phyloP scores from a whole-genome alignment of 2,329 filamentous ascomycete genomes.

The Sclerotinia borealis region DNA sequence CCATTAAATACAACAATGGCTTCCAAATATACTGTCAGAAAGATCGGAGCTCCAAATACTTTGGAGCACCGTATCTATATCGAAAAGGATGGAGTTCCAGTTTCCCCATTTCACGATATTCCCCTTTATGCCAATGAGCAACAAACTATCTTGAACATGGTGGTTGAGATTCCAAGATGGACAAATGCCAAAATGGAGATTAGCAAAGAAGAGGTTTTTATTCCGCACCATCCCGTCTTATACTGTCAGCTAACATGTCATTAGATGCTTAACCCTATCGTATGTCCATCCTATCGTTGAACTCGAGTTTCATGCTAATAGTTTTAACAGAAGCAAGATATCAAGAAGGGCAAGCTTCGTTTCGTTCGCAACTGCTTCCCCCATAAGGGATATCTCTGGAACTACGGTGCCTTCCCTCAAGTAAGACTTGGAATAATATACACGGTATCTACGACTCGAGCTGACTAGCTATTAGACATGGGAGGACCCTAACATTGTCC shows the following conservation, averaged over 20 bases:
- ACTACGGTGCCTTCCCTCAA: constrained; percentile 99
- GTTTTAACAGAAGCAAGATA: constrained; percentile 69
- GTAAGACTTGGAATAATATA: constrained; percentile 43
- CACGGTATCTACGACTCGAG: neutral
- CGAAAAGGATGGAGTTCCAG: constrained; percentile 89
- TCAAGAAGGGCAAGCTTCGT: constrained; percentile 99
- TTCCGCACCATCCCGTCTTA: constrained; percentile 41
- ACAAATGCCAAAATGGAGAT: constrained; percentile 99
- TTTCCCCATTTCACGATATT: constrained; percentile 98
- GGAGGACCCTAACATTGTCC: constrained; percentile 94
- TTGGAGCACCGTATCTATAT: constrained; percentile 96
- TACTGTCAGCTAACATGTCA: neutral
- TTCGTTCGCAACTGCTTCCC: constrained; percentile 99
- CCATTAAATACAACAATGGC: constrained; percentile 29
- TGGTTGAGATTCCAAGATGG: constrained; percentile 99
- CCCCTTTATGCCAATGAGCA: constrained; percentile 96
- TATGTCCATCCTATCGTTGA: neutral
- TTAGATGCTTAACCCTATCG: constrained; percentile 14
- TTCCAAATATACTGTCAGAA: constrained; percentile 67
- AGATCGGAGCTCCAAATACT: constrained; percentile 84
- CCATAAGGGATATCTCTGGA: constrained; percentile 99
- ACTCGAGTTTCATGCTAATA: constrained; percentile 1
- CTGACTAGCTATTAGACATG: constrained; percentile 62
- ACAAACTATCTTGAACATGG: constrained; percentile 96
- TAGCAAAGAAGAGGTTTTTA: constrained; percentile 63